These are phyloP conservation scores for Phytophthora tentaculata DNA, from an alignment of 352 stramenopile genomes.

Conservation along the genomic window DNA sequence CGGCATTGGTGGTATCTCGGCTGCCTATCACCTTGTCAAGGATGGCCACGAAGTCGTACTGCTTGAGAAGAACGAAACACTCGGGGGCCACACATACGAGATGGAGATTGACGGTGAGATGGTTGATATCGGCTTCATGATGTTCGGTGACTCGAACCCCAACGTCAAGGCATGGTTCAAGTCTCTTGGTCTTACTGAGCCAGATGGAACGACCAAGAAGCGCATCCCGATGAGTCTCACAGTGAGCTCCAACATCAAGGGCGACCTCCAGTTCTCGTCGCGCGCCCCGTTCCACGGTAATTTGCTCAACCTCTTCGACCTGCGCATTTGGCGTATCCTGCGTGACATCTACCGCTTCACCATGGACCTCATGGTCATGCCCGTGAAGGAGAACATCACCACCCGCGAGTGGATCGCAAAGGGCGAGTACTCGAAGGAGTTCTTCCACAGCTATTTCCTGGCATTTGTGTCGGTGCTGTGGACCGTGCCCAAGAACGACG, in stretches of 20 bases:
- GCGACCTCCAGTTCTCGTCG: constrained; percentile 89
- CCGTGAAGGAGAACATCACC: constrained; percentile 73
- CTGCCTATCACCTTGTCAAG: constrained; percentile 84
- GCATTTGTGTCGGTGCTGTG: constrained; percentile 87
- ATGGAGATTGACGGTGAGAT: constrained; percentile 88
- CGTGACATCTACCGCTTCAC: constrained; percentile 89
- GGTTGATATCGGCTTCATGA: constrained; percentile 91
- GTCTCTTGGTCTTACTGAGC: constrained; percentile 81
- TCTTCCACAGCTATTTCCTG: constrained; percentile 89
- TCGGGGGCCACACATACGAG: constrained; percentile 86
- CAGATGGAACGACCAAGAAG: constrained; percentile 86
- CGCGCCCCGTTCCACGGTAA: constrained; percentile 75
- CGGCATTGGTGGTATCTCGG: constrained; percentile 84
- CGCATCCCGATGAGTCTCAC: constrained; percentile 90
- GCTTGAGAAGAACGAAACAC: constrained; percentile 80
- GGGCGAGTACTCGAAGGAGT: constrained; percentile 80
- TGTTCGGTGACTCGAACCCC: constrained; percentile 90
- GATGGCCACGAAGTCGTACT: constrained; percentile 85
- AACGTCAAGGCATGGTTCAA: constrained; percentile 93
- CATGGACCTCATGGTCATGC: constrained; percentile 88
- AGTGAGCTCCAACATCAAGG: constrained; percentile 81
- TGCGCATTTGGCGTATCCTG: constrained; percentile 83
- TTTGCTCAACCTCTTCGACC: constrained; percentile 71
- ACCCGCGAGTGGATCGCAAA: constrained; percentile 78
- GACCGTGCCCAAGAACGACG: constrained; percentile 85